phyloP scores from a whole-genome alignment of 257 asterid genomes.

The Anisodus acutangulus region DNA sequence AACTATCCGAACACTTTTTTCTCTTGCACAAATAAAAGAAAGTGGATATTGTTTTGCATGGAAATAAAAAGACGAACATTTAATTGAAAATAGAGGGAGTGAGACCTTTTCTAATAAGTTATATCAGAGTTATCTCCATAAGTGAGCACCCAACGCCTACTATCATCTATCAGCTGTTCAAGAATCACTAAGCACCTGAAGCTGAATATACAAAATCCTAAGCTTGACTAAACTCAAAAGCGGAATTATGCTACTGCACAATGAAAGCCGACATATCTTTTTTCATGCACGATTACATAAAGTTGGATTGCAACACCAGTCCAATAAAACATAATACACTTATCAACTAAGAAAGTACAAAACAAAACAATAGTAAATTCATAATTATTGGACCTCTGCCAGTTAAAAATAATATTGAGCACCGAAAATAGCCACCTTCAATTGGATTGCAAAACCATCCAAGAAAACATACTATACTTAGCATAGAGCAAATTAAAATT shows the following conservation, averaged over 20 bases:
- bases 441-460: not conserved
- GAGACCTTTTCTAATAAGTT: not conserved
- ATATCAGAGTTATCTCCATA: not conserved
- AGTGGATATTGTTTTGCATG: not conserved
- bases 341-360: not conserved
- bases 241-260: not conserved
- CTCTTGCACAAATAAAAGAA: not conserved
- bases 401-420: conserved; percentile 29
- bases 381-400: conserved; percentile 36
- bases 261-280: not conserved
- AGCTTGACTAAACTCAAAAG: not conserved
- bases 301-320: not conserved
- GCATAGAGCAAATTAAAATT: not conserved
- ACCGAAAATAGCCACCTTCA: conserved; percentile 7
- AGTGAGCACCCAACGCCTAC: not conserved
- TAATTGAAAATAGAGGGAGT: not conserved
- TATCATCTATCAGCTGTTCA: not conserved
- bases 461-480: not conserved
- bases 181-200: not conserved
- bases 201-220: not conserved
- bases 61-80: not conserved
- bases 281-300: not conserved
- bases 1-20: not conserved
- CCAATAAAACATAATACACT: not conserved
- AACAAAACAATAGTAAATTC: not conserved